Base-by-base conservation (phyloP, 2,329 filamentous ascomycete species). In the Fonsecaea nubica region DNA sequence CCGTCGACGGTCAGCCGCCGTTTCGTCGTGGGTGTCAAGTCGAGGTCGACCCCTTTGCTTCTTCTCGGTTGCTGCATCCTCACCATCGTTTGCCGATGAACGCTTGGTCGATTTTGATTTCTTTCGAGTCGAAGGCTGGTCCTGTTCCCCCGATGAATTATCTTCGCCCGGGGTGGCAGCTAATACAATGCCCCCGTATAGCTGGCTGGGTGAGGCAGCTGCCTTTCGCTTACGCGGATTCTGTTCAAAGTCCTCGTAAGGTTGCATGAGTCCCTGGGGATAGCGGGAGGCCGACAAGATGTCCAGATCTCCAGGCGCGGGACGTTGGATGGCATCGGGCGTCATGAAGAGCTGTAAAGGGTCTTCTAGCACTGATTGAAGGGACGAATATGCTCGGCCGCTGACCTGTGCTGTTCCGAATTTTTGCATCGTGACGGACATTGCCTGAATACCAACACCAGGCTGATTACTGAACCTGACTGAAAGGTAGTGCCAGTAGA, bases 21-120 rank as follows among this genome's bases (percentile, higher is more conserved):
- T 93, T 77, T 92, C 88, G 77, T 94, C 91, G 67, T 88, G 87
- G n/a, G 87, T 87, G 71, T 93, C 89, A 15, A 95, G 83, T 58
- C 91, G 83, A 5, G 92, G 92, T 63, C 92, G 85, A 7, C 92
- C 92, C 75, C 92, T 84, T 18, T 87, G 69, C 59, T 72, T 73
- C 65, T 72, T 72, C 45, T 55, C 61, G 18, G 64, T 55, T 12
- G 52, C 53, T 48, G 63, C 64, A 1, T 72, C 61, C 15, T 68
- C 66, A 7, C 57, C 59, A 12, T 66, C 68, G n/a, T 62, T 58
- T 18, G 30, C 38, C 4, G 67, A 50, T 1, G 53, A 48, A 45
- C 59, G 53, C 52, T 67, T 69, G n/a, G 62, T 64, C 9, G 59
- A 33, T 42, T 61, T 67, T 58, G 58, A 66, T 35, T 64, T 68